Evolutionary conservation across 192 early-diverging fungal genomes (phyloP), one percentile per base, ranked within the genome.

Genomic region (Rhizophagus prolifer): DNA sequence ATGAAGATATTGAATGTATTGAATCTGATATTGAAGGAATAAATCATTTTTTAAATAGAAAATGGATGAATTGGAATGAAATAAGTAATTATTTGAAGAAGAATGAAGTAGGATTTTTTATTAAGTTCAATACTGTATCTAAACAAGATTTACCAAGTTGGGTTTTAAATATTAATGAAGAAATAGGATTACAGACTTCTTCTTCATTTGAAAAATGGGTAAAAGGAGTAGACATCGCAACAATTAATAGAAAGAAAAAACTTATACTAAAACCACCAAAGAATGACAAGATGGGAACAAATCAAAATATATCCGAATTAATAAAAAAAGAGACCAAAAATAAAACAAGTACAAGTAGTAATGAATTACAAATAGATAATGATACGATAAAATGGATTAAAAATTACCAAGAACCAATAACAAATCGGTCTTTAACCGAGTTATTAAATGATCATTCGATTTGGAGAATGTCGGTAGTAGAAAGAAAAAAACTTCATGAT

Each of bases 401-500:
- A 54, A 19, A 54, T 54, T 54, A 54, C 3, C 4, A 54, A 4
- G 47, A 54, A 16, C 16, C 47, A 19, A 19, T 12, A 4, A 54
- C 47, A 54, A 3, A 54, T 16, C 47, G 47, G 12, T 2, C 13
- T 54, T 54, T 54, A 19, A 4, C 3, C 4, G 16, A 14, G 6
- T 3, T 54, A 54, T 54, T 19, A 19, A 19, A 54, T 8, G 81
- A 78, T 60, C 9, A 9, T 21, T 67, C 82, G 74, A 77, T 90
- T 12, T 90, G 89, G 89, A 23, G 79, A 23, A 84, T 89, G 85
- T 85, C 85, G 1, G 61, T 31, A 59, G 12, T 1, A 0, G 89
- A 90, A 76, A 81, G 89, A 5, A 30, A 36, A 36, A 73, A 70
- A 9, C 75, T 90, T 7, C 63, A 82, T 41, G 70, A 70, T 1